A percentile compares a stretch with the other conserved stretches of the same genome.
Conservation (phyloP, 176 grass and related monocot species). For the Puya raimondii region DNA sequence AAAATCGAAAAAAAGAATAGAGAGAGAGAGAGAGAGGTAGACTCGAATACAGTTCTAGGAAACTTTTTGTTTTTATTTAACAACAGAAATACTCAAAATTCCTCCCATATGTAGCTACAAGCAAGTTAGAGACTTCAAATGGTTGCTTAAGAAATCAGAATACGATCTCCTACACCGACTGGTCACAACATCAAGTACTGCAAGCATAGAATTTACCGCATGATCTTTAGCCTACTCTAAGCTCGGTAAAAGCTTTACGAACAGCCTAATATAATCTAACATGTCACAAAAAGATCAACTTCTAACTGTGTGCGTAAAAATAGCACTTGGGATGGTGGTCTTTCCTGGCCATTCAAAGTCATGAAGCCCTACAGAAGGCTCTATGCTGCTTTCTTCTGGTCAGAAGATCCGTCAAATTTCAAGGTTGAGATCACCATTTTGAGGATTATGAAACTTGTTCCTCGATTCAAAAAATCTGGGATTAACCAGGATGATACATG, state of each 20-base stretch:
- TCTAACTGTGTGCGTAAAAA: slow-evolving; percentile 37
- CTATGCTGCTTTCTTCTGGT: slow-evolving; percentile 52
- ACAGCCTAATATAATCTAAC: neutral
- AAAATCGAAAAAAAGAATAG: too few species aligned
- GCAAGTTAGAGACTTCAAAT: neutral
- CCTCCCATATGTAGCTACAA: neutral
- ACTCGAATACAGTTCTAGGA: too few species aligned
- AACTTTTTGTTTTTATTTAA: too few species aligned
- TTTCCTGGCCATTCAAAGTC: slow-evolving; percentile 24
- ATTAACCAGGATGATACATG: neutral
- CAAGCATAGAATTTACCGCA: neutral
- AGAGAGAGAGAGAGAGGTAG: too few species aligned
- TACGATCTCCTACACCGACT: neutral
- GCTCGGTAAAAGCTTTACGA: neutral
- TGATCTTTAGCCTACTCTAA: neutral
- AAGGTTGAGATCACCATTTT: slow-evolving; percentile 37
- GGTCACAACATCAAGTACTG: neutral
- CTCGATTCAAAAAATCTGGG: slow-evolving; percentile 56
- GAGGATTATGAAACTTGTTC: slow-evolving; percentile 38
- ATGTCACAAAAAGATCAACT: slow-evolving; percentile 1
- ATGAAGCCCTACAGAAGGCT: slow-evolving; percentile 55
- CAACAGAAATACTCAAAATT: too few species aligned
- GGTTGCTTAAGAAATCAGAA: neutral
- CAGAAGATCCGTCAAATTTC: slow-evolving; percentile 60
- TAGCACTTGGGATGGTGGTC: slow-evolving; percentile 28